Evolutionary conservation across 1,284 basidiomycete genomes (phyloP).

Genomic region (Serendipita sp.): DNA sequence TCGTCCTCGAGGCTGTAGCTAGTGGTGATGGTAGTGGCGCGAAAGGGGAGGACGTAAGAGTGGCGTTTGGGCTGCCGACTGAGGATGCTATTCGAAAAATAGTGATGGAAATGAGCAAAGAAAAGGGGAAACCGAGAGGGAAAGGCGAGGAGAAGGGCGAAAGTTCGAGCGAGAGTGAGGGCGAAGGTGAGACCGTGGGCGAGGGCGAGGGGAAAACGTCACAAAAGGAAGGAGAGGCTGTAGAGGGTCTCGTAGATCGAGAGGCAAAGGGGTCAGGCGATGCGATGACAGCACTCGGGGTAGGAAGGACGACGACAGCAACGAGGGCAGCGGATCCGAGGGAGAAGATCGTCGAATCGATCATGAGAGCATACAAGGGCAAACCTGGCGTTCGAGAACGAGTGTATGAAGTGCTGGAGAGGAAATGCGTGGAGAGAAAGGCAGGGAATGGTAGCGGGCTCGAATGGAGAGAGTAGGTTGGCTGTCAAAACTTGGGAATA

Average conservation of each 20-base stretch:
- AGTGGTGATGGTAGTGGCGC: neutral
- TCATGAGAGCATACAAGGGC: constrained; percentile 24
- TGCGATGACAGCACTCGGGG: constrained; percentile 39
- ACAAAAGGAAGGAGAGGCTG: neutral
- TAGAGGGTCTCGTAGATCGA: constrained; percentile 16
- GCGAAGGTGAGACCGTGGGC: too few relatives aligned
- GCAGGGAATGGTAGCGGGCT: neutral
- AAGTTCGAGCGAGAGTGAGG: too few relatives aligned
- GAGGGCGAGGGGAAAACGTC: neutral
- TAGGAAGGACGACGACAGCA: neutral
- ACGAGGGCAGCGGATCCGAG: constrained; percentile 13
- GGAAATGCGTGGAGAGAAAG: constrained; percentile 33
- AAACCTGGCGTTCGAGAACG: constrained; percentile 66
- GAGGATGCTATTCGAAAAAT: neutral
- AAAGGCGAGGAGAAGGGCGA: too few relatives aligned
- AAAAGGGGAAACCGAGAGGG: neutral
- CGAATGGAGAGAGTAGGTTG: neutral
- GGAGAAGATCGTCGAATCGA: constrained; percentile 38
- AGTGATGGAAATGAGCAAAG: neutral
- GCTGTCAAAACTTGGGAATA: too few relatives aligned
- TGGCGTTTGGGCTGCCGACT: neutral
- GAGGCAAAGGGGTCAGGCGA: constrained; percentile 39
- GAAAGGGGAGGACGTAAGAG: neutral
- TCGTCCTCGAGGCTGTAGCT: neutral
- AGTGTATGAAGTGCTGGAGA: constrained; percentile 51